Evolutionary conservation across 1,284 basidiomycete species (phyloP), one percentile per base, ranked within the genome.

Genomic region (Golubevia sp.): DNA sequence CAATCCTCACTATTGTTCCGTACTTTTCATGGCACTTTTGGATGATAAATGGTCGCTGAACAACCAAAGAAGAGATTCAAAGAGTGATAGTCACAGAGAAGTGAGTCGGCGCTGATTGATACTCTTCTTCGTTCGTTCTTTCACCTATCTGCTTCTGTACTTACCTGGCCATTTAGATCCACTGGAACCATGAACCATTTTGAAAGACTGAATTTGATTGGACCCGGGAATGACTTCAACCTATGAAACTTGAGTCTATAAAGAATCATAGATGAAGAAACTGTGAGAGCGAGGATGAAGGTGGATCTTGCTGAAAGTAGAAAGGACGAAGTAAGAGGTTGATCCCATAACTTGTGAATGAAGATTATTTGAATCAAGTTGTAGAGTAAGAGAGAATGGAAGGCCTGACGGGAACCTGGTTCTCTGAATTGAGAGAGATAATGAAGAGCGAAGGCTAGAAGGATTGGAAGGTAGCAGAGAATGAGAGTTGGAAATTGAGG

Each of bases 211-310:
- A 62, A 57, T 11, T 38, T 61, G n/a, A 26, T 56, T 1, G 71
- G 70, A 6, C 71, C 71, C 0, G 69, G 69, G 20, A 71, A 62
- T 6, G 49, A 49, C 11, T 64, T 11, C 1, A 72, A 56, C 1
- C 66, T 66, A 26, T 73, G 71, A 53, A 73, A 64, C 55, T 61
- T 59, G 24, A 66, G 49, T 7, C 71, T 58, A 48, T 73, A 73
- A 24, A 64, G 27, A 15, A 51, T 50, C 49, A 73, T 73, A 51
- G 61, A 66, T 8, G 30, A 1, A 38, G 63, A 27, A 6, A 72
- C 15, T 1, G 62, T 63, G 3, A 26, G 15, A 23, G 44, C 15
- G 50, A 64, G n/a, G 59, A 51, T 18, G 61, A 23, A 48, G 25
- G 30, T 13, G 63, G 49, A 50, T 56, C 34, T 44, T 62, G 23